Conservation (phyloP, 768 basidiomycete genomes). For the Mycena rebaudengoi region DNA sequence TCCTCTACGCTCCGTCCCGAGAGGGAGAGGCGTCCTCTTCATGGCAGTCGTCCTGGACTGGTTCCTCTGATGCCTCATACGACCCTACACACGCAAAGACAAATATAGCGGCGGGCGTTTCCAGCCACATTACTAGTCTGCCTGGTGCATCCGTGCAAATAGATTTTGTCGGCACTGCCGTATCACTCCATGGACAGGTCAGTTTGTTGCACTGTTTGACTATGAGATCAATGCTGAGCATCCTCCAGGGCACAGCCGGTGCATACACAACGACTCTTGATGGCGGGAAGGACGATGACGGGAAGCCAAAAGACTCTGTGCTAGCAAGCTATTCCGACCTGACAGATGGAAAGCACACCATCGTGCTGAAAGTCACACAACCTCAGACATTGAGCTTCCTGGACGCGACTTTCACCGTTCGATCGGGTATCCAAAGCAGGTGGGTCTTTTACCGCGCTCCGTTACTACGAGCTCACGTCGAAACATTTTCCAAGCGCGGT, state of each 20-base stretch:
- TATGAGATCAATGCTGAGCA: no score
- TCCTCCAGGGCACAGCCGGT: constrained; percentile 18
- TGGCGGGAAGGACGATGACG: not conserved
- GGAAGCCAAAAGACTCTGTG: constrained; percentile 14
- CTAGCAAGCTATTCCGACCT: constrained; percentile 24
- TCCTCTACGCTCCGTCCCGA: constrained; percentile 17
- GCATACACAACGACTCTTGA: constrained; percentile 29
- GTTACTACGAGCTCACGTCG: not conserved
- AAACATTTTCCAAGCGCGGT: constrained; percentile 6
- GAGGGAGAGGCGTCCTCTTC: constrained; percentile 13
- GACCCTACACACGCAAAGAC: constrained; percentile 18
- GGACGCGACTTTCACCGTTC: constrained; percentile 22
- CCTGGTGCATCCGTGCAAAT: constrained; percentile 24
- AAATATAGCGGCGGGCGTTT: constrained; percentile 22
- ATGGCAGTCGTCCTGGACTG: constrained; percentile 25
- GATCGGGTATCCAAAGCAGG: not conserved
- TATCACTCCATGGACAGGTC: constrained; percentile 24
- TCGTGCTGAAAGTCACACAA: constrained; percentile 22
- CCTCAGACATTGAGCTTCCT: constrained; percentile 18
- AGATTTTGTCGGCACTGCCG: constrained; percentile 24
- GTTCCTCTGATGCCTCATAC: constrained; percentile 21
- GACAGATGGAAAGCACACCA: constrained; percentile 20
- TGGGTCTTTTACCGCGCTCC: not conserved
- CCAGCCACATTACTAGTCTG: constrained; percentile 20
- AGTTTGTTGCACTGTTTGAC: no score